Evolutionary conservation across 257 asterid genomes (phyloP).

Genomic region (Leonotis leonurus): DNA sequence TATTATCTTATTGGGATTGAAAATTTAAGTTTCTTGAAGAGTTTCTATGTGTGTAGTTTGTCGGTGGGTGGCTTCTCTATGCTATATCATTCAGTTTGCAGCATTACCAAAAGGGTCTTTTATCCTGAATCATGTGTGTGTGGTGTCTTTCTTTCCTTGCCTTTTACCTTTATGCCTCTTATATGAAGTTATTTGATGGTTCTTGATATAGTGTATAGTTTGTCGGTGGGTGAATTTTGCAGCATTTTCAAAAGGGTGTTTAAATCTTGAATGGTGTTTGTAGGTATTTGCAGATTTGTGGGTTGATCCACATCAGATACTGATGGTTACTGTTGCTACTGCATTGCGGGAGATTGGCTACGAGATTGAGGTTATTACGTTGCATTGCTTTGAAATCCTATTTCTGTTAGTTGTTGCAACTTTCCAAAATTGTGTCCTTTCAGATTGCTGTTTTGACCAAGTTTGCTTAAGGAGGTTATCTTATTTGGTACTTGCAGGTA

Average conservation of each 20-base stretch:
- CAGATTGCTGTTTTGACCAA: neutral
- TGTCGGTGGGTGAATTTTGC: constrained; percentile 6
- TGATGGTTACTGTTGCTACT: constrained; percentile 65
- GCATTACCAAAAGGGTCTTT: too few relatives aligned
- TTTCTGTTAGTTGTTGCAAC: neutral
- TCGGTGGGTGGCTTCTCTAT: neutral
- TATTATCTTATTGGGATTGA: neutral
- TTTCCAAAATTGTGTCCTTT: too few relatives aligned
- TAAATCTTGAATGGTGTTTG: constrained; percentile 7
- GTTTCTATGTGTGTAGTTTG: neutral
- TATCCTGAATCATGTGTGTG: too few relatives aligned
- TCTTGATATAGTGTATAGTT: neutral
- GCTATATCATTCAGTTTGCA: too few relatives aligned
- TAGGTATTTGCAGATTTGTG: constrained; percentile 74
- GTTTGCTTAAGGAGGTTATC: neutral
- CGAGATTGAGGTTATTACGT: constrained; percentile 68
- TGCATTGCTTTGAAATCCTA: neutral
- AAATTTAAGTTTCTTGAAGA: neutral
- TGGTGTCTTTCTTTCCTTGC: too few relatives aligned
- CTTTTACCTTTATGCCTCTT: too few relatives aligned
- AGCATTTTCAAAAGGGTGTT: constrained; percentile 15
- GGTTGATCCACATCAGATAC: constrained; percentile 74
- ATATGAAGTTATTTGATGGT: too few relatives aligned
- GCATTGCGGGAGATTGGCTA: constrained; percentile 70
- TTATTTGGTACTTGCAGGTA: constrained; percentile 43